Conservation (phyloP, 148 eudicot species). For the Camellia sinensis region DNA sequence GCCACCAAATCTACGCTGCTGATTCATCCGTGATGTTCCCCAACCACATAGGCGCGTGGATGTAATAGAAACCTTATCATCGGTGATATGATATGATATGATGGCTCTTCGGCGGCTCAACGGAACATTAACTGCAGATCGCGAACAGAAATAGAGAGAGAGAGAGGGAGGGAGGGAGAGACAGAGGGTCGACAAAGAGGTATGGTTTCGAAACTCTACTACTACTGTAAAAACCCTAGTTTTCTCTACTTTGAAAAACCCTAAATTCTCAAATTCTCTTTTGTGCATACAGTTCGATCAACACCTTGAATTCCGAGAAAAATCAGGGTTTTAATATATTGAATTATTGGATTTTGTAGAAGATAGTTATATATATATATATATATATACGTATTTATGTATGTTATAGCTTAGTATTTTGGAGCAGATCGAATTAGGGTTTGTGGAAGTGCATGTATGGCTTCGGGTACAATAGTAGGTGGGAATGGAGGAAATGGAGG, state of each 20-base stretch:
- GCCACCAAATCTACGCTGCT: not conserved
- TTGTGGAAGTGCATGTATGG: slow-evolving; percentile 19
- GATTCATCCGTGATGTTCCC: not conserved
- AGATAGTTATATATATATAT: not conserved
- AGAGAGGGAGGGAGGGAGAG: not conserved
- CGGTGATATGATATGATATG: not conserved
- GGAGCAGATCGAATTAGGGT: slow-evolving; percentile 8
- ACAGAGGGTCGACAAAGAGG: not conserved
- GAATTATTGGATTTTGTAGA: not conserved
- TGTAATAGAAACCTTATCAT: not conserved
- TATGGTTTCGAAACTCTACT: not conserved
- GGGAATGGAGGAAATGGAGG: slow-evolving; percentile 37
- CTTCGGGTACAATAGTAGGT: slow-evolving; percentile 29
- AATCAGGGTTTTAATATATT: not conserved
- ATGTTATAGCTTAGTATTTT: not conserved
- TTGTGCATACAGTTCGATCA: not conserved
- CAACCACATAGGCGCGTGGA: not conserved
- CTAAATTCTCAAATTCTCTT: not conserved
- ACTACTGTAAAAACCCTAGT: not conserved
- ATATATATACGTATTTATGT: no score
- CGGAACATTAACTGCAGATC: not conserved
- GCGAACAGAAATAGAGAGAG: not conserved
- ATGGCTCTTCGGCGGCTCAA: not conserved
- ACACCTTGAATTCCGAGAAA: not conserved
- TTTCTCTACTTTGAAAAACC: not conserved